phyloP scores from a whole-genome alignment of 768 basidiomycete genomes.

The Pleurotus platypus region DNA sequence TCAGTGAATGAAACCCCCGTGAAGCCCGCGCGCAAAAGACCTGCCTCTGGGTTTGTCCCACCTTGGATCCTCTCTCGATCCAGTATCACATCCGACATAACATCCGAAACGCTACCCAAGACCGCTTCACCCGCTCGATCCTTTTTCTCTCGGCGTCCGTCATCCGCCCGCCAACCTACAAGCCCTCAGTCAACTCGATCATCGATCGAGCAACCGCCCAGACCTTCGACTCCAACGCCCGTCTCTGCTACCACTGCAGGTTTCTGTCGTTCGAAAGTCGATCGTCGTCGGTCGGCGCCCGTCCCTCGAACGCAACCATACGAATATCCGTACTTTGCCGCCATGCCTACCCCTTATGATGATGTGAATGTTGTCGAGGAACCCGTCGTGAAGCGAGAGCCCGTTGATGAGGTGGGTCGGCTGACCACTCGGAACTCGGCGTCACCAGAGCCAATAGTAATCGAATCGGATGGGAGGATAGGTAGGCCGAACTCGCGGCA shows the following conservation, averaged over 20 bases:
- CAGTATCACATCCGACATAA: not conserved
- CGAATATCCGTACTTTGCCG: constrained; percentile 7
- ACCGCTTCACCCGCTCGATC: not conserved
- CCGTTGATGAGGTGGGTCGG: constrained; percentile 4
- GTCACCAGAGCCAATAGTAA: not conserved
- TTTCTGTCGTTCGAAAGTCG: not conserved
- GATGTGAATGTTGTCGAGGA: not conserved
- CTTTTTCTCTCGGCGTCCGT: constrained; percentile 1
- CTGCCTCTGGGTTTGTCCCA: not conserved
- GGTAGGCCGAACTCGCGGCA: not conserved
- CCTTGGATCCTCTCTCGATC: not conserved
- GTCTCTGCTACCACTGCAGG: not conserved
- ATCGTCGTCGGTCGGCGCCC: constrained; percentile 4
- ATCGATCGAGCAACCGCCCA: not conserved
- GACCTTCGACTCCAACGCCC: not conserved
- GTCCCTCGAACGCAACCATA: constrained; percentile 4
- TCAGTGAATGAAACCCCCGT: not conserved
- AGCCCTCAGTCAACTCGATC: not conserved
- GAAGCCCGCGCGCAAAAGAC: not conserved
- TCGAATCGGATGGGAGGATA: not conserved
- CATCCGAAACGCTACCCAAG: not conserved
- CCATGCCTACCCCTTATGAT: constrained; percentile 2
- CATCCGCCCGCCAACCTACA: not conserved
- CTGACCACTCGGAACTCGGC: not conserved
- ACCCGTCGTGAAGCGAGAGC: not conserved